Percentiles rank a stretch among this genome's conserved stretches.
These are phyloP conservation scores for Allium fistulosum DNA, from an alignment of 106 monocot genomes.

Conservation along the genomic window DNA sequence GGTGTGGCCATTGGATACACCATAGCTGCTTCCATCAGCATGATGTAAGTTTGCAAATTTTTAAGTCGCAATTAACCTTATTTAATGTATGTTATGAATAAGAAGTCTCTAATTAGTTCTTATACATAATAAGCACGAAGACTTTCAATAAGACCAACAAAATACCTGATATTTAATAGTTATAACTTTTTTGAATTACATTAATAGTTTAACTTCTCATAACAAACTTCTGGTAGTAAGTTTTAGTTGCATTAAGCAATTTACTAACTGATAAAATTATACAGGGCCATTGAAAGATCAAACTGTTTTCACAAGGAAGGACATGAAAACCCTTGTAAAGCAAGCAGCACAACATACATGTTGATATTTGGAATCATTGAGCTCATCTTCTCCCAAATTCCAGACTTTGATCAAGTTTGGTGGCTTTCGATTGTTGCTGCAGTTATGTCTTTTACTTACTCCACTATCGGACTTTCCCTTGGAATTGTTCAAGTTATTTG, in stretches of 20 bases:
- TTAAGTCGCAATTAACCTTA: neutral
- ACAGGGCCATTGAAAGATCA: constrained; percentile 43
- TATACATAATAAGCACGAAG: too few species aligned
- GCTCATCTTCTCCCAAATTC: constrained; percentile 53
- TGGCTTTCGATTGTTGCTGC: constrained; percentile 60
- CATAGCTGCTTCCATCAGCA: constrained; percentile 63
- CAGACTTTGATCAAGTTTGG: constrained; percentile 53
- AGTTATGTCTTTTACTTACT: constrained; percentile 61
- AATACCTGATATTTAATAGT: too few species aligned
- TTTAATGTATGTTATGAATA: too few species aligned
- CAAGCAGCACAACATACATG: constrained; percentile 47
- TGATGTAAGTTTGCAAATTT: constrained; percentile 31
- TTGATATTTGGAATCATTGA: constrained; percentile 31
- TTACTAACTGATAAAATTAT: too few species aligned
- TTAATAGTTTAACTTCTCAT: too few species aligned
- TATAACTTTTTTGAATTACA: too few species aligned
- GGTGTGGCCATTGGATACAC: constrained; percentile 63
- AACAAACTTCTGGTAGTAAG: too few species aligned
- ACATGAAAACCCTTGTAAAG: constrained; percentile 27
- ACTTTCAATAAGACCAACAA: too few species aligned
- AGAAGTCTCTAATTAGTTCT: too few species aligned
- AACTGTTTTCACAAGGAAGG: constrained; percentile 51
- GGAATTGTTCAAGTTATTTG: constrained; percentile 40
- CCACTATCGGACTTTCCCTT: constrained; percentile 38
- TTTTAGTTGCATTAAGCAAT: too few species aligned